phyloP scores from a whole-genome alignment of 805 yeast genomes.

The Komagataella kurtzmanii region DNA sequence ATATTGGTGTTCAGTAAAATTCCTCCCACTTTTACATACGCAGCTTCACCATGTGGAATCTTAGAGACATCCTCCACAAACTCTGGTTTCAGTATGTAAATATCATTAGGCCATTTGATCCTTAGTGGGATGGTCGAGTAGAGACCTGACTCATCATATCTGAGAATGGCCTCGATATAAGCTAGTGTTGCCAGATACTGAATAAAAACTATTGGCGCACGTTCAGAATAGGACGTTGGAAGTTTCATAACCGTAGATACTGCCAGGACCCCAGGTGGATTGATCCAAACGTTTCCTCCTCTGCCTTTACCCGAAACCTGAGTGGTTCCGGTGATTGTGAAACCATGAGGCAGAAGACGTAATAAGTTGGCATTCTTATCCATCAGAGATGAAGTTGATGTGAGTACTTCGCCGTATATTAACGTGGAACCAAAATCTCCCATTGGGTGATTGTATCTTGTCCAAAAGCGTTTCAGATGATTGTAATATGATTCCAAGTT shows the following conservation, averaged over 20 bases:
- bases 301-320: conserved; percentile 92
- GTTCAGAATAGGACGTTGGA: conserved; percentile 27
- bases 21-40: conserved; percentile 72
- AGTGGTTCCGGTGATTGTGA: conserved; percentile 56
- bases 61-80: conserved; percentile 24
- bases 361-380: conserved; percentile 58
- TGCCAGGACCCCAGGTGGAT: conserved; percentile 86
- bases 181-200: conserved; percentile 84
- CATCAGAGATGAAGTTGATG: conserved; percentile 73
- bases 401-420: conserved; percentile 77
- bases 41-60: conserved; percentile 13
- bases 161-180: conserved; percentile 58
- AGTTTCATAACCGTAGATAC: conserved; percentile 58
- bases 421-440: conserved; percentile 47
- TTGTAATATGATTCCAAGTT: conserved; percentile 43
- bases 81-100: conserved; percentile 63
- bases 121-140: conserved; percentile 67
- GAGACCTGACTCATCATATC: conserved; percentile 35
- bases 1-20: conserved; percentile 71
- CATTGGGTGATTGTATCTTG: conserved; percentile 11
- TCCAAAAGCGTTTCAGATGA: conserved; percentile 21
- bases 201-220: conserved; percentile 57
- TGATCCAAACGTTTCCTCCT: conserved; percentile 91
- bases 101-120: conserved; percentile 95
- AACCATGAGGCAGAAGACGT: conserved; percentile 54